Evolutionary conservation across 108 stramenopile genomes (phyloP).

Genomic region (Stephanodiscus minutulus): DNA sequence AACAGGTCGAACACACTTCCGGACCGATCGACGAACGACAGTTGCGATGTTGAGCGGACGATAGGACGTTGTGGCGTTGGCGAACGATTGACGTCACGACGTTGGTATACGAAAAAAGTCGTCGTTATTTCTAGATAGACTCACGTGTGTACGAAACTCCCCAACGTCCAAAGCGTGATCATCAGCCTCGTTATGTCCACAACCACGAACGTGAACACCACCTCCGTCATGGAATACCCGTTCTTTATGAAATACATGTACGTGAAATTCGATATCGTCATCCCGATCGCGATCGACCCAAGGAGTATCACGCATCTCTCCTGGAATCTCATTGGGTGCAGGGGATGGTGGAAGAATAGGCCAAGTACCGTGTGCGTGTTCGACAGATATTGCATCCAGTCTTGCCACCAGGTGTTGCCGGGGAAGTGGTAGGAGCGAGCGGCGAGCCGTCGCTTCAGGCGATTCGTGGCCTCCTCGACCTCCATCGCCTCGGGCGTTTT

Average conservation of each 20-base stretch:
- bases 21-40: no score
- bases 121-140: no score
- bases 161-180: conserved; percentile 51
- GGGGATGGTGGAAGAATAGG: conserved; percentile 52
- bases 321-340: conserved; percentile 45
- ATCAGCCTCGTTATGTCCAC: conserved; percentile 44
- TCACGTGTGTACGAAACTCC: conserved; percentile 47
- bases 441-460: conserved; percentile 45
- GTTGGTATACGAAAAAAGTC: no score
- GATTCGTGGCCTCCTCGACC: conserved; percentile 37
- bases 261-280: conserved; percentile 51
- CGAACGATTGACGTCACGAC: no score
- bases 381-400: conserved; percentile 51
- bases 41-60: no score
- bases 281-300: conserved; percentile 48
- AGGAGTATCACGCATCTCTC: conserved; percentile 47
- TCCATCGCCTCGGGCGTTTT: conserved; percentile 41
- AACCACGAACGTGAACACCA: conserved; percentile 25
- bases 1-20: conserved; percentile 48
- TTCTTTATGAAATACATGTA: conserved; percentile 47
- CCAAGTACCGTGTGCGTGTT: conserved; percentile 55
- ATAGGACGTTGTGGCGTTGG: no score
- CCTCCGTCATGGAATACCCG: conserved; percentile 22
- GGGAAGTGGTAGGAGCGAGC: conserved; percentile 54
- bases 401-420: conserved; percentile 46